A percentile compares a stretch with the other conserved stretches of the same genome.
phyloP scores from a whole-genome alignment of 352 stramenopile species.

The Blastocystis sp. region DNA sequence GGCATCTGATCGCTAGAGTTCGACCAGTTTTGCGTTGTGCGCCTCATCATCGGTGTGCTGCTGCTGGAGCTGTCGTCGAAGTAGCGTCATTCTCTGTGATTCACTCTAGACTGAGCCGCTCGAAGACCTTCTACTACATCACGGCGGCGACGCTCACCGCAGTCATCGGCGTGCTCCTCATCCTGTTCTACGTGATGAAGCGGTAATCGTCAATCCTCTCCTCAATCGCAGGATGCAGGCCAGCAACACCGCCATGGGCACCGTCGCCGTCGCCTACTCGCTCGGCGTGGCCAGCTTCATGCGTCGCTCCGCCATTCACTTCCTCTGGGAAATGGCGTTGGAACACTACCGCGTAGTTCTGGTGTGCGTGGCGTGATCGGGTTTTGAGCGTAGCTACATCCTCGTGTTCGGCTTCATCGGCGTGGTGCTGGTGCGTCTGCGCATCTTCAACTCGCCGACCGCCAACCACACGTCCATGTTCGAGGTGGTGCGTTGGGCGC shows the following conservation, averaged over 20 bases:
- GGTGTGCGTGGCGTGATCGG: not conserved
- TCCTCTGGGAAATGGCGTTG: conserved; percentile 3
- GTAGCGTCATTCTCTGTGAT: not conserved
- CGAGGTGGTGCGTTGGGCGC: conserved; percentile 27
- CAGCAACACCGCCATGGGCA: conserved; percentile 48
- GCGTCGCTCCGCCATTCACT: not conserved
- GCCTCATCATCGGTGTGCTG: conserved; percentile 5
- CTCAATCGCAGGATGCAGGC: conserved; percentile 3
- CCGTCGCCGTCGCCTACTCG: conserved; percentile 28
- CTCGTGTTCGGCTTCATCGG: conserved; percentile 56
- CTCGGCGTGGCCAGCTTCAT: not conserved
- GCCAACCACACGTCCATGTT: conserved; percentile 43
- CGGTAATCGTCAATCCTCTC: not conserved
- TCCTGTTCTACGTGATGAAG: conserved; percentile 53
- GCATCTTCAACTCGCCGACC: conserved; percentile 13
- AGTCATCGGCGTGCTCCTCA: conserved; percentile 39
- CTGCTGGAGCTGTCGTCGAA: not conserved
- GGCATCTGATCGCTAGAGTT: not conserved
- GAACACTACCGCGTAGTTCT: conserved; percentile 57
- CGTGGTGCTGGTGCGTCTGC: conserved; percentile 36
- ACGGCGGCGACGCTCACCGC: conserved; percentile 38
- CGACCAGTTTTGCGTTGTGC: not conserved
- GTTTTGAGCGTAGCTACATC: not conserved
- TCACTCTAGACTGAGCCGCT: conserved; percentile 35
- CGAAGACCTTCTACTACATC: conserved; percentile 62